phyloP scores from a whole-genome alignment of 2,329 filamentous ascomycete species.

The Fusarium metavorans region DNA sequence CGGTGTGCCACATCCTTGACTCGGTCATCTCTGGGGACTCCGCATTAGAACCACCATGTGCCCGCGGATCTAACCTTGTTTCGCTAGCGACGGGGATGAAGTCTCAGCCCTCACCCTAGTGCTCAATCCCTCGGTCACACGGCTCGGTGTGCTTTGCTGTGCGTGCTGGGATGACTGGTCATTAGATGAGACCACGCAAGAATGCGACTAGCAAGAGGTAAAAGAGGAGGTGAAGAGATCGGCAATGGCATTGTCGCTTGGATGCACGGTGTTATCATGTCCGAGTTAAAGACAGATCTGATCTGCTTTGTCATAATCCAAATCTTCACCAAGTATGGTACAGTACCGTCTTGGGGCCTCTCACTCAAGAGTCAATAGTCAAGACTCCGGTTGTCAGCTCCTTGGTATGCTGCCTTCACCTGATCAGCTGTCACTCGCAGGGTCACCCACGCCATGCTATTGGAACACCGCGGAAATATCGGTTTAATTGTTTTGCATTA shows the following conservation, averaged over 20 bases:
- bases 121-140: background rate
- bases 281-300: background rate
- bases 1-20: constrained; percentile 15
- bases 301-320: background rate
- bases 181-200: background rate
- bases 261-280: background rate
- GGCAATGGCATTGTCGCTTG: background rate
- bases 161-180: constrained; percentile 1
- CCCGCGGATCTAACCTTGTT: constrained; percentile 40
- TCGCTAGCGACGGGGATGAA: constrained; percentile 36
- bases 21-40: constrained; percentile 16
- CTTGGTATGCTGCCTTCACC: background rate
- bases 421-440: background rate
- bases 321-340: too few relatives aligned
- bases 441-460: background rate
- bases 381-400: too few relatives aligned
- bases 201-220: background rate
- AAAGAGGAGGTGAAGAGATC: background rate
- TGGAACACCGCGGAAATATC: constrained; percentile 9
- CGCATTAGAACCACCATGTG: constrained; percentile 21
- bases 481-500: constrained; percentile 32
- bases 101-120: constrained; percentile 25
- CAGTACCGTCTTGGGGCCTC: too few relatives aligned
- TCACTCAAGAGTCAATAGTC: too few relatives aligned
- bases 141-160: constrained; percentile 7